Evolutionary conservation across 805 yeast species (phyloP), one percentile per base, ranked within the genome.

Genomic region (Lipomyces sp.): DNA sequence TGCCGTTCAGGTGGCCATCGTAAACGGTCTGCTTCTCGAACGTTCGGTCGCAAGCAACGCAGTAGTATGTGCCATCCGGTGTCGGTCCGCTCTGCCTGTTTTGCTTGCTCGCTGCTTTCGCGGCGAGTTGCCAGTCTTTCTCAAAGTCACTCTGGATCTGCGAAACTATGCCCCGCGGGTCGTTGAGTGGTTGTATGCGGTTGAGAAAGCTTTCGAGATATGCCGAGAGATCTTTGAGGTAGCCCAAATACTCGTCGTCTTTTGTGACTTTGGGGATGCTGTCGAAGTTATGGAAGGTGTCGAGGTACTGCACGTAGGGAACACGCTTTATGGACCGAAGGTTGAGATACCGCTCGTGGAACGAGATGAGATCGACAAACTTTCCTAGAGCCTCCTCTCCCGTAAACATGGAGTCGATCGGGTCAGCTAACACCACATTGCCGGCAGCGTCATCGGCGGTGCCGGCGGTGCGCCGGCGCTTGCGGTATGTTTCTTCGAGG

Each of bases 1-100:
- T 86, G 1, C 96, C 95, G 1, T 61, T 53, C 23, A 87, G 66
- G 71, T 91, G 97, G 2, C 78, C 81, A 3, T 75, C 67, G 63
- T 73, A 89, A 0, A 86, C 93, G 0, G 88, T 68, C 24, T 70
- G 70, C 45, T 83, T 83, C 13, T 84, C 70, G 63, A 86, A 89
- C 18, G 61, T 49, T 61, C 79, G 84, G 26, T 77, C 73, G 64
- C 97, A 91, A 0, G 76, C 74, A 3, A 66, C 56, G 64, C 97
- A 91, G 58, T 66, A 84, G 1, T 78, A 53, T 16, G 39, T 38
- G 22, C 34, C n/a, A 16, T 26, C 46, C 10, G 18, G 23, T 6
- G 40, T 49, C 31, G 45, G 55, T 16, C 39, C 55, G 7, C 21
- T 16, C 34, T 24, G 42, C 33, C 43, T 37, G 6, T 34, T n/a